Percentiles rank a stretch among this genome's conserved stretches.
phyloP scores from a whole-genome alignment of 345 rosid genomes.

The Turritis glabra region DNA sequence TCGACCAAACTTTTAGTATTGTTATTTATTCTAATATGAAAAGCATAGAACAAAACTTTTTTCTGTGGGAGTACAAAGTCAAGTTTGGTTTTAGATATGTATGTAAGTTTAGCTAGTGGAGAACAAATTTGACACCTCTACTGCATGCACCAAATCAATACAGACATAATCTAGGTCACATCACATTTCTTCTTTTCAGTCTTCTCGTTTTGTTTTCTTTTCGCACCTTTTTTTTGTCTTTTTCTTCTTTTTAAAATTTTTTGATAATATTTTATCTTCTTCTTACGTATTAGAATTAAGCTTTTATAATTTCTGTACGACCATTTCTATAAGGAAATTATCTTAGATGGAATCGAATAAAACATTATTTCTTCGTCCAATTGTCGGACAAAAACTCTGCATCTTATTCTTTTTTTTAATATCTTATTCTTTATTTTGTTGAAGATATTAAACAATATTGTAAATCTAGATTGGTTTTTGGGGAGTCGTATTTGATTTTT shows the following conservation, averaged over 20 bases:
- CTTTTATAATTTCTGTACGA: background rate
- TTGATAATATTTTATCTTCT: constrained; percentile 6
- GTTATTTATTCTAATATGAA: background rate
- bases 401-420: background rate
- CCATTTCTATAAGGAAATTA: background rate
- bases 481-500: background rate
- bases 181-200: background rate
- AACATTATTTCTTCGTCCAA: constrained; percentile 6
- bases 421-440: background rate
- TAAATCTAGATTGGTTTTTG: background rate
- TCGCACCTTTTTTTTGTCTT: background rate
- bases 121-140: constrained; percentile 9
- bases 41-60: background rate
- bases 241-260: too few relatives aligned
- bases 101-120: constrained; percentile 8
- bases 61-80: constrained; percentile 8
- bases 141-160: too few relatives aligned
- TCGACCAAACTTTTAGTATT: background rate
- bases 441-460: constrained; percentile 18
- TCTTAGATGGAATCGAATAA: background rate
- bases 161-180: background rate
- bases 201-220: background rate
- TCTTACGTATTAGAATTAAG: background rate
- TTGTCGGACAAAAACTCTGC: background rate
- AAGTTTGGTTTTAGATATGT: constrained; percentile 8